Base-by-base conservation (phyloP, 2,329 filamentous ascomycete species). In the Xylaria sp. region DNA sequence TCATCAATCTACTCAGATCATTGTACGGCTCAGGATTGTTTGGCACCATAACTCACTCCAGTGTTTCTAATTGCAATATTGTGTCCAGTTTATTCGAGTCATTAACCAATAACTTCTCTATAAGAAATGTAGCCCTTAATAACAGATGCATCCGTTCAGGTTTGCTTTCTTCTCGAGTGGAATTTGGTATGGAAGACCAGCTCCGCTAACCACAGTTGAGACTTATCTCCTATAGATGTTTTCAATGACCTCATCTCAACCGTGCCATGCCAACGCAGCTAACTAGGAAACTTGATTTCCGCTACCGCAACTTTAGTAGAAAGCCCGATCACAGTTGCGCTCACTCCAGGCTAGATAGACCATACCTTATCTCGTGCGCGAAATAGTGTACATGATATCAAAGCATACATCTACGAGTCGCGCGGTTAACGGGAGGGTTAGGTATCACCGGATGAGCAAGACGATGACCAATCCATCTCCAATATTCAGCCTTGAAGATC, bases 401-500 rank as follows among this genome's bases (percentile, higher is more conserved):
- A 34, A n/a, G 18, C 44, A 37, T 7, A 20, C 34, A 28, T 63
- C 41, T 51, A 51, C 57, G 41, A 58, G 46, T 63, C 18, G 13
- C 23, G 28, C 34, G 32, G 20, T 37, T 34, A 13, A 23, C 5
- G 5, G 28, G 28, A 4, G 18, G 34, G n/a, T 8, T 32, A 44
- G 37, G 46, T 48, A 58, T 63, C 59, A 63, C 34, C 18, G 23
- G 37, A 65, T 37, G 25, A 46, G 34, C 23, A 54, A 54, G 37
- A 37, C 51, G 59, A 67, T 71, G 67, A 71, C 66, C 65, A 72
- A 70, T 72, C 18, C 41, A 63, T 70, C 65, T 64, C 65, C 65
- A 72, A 72, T 60, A 37, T 48, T 41, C 65, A 71, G 62, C 66
- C 55, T 52, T 32, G 48, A 18, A 41, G 32, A 48, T 71, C 66